Evolutionary conservation across 2,329 filamentous ascomycete genomes (phyloP), one percentile per base, ranked within the genome.

Genomic region (Scytalidium lignicola): DNA sequence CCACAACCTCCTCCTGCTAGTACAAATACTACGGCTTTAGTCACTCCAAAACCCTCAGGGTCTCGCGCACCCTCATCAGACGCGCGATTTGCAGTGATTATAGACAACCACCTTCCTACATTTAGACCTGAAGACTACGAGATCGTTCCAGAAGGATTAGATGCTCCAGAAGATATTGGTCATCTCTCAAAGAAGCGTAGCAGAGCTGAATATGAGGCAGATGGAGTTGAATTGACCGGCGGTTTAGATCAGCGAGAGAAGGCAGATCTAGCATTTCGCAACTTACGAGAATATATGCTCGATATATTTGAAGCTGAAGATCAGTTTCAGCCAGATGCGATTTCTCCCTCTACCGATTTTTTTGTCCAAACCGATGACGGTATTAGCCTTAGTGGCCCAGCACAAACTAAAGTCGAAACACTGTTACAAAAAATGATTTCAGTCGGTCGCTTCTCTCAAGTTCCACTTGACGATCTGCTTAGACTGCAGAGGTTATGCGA

Each of bases 401-500:
- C 79, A 1, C 87, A 96, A 57, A 76, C 80, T 23, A 85, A 83
- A 55, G 76, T 93, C 13, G 89, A 95, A 54, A 80, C 79, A 17
- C 75, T 83, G 9, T 75, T 97, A 22, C 80, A 83, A 44, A 90
- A 87, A 59, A 83, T 90, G 18, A 84, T 89, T 44, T 73, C 76
- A 1, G 74, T 86, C 21, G 82, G 80, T 20, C 82, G 85, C 49
- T 86, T 95, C 55, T 71, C 78, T 15, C 77, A 83, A 55, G 80
- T 93, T 7, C 83, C 90, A 0, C 73, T 90, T 2, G 88, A 96
- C 21, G 78, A 88, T 52, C 71, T 97, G 3, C 72, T 83, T 46
- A 80, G 86, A 29, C 70, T 95, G 9, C 86, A 95, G 64, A 88
- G 83, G 51, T 73, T 97, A 5, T 90, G 89, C 58, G 90, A 96